Evolutionary conservation across 345 rosid genomes (phyloP), one percentile per base, ranked within the genome.

Genomic region (Euphorbia tirucalli): DNA sequence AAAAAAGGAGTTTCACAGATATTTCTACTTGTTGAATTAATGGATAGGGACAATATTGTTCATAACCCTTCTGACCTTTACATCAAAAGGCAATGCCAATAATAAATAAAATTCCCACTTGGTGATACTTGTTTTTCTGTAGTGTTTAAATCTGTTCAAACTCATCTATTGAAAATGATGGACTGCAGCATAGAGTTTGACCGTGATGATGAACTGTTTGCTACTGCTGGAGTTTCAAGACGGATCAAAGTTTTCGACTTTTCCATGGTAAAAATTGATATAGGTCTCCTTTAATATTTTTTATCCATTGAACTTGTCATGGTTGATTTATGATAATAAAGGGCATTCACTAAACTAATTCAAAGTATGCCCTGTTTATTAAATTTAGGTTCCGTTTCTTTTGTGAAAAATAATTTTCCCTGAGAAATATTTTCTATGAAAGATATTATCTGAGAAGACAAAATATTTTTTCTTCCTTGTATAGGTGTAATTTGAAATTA

Each of bases 201-300:
- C 73, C 88, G 95, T n/a, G 98, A 96, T 75, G 97, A 93, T 82
- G 96, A 96, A 81, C 75, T 87, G 70, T 96, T 93, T 80, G 99
- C 99, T 59, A 93, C 97, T 55, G 99, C 98, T 69, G 99, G 99
- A 78, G 99, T 96, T 70, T 96, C 99, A 56, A 78, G 96, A 77
- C 82, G 96, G 71, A 96, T 96, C 71, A 93, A 96, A 87, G 90
- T 93, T 74, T 96, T 91, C 74, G 97, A 93, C 84, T 93, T 96
- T 76, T 86, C 99, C 21, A 80, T 86, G 74, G 99, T 96, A 82
- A 79, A 93, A 71, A 65, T 75, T 71, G 28, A 55, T 65, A 30
- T 61, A 22, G 31, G 1, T 21, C n/a, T 39, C 14, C 61, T 39
- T 70, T 31, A 11, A 65, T 50, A 3, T 66, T 39, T 28, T 59